Evolutionary conservation across 2,329 filamentous ascomycete genomes (phyloP), one percentile per base, ranked within the genome.

Genomic region (Neopestalotiopsis rosae): DNA sequence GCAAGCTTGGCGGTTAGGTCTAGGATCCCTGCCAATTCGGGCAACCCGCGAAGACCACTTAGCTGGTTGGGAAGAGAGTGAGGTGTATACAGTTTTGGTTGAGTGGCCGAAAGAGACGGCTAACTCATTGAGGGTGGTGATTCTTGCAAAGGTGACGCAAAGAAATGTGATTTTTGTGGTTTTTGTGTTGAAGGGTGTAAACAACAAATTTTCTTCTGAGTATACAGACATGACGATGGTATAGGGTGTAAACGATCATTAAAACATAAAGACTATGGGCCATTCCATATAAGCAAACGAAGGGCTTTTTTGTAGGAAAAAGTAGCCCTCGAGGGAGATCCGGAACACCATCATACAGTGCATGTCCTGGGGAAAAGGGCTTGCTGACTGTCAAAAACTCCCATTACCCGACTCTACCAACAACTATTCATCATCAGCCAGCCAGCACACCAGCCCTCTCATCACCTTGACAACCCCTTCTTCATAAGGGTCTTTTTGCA

Each of bases 221-320:
- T 68, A 68, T 67, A 72, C 67, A 72, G 30, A 34, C 68, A 70
- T 52, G 64, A 62, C 59, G 61, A 71, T 42, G 65, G 68, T 63
- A 65, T 59, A 65, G 45, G 24, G 14, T 69, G 45, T 42, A n/a
- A 28, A 24, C 14, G 28, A 20, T 57, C 40, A 66, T 66, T 58
- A 34, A 34, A 52, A 49, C 20, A 28, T 49, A 58, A 56, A 65
- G 24, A 24, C 38, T 28, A 52, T 40, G 61, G 24, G 40, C 42
- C 38, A 45, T 12, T 42, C 42, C 28, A 38, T 57, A 28, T 38
- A 14, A 58, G 64, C 38, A n/a, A 28, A 30, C 38, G 12, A 65
- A 30, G 30, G 24, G 28, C 45, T 32, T 14, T 40, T n/a, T 17
- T 63, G 34, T 10, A 14, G 58, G 28, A 30, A 32, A 24, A 61